These are phyloP conservation scores for Fusarium newnesense DNA, from an alignment of 2,329 filamentous ascomycete genomes.

Conservation along the genomic window DNA sequence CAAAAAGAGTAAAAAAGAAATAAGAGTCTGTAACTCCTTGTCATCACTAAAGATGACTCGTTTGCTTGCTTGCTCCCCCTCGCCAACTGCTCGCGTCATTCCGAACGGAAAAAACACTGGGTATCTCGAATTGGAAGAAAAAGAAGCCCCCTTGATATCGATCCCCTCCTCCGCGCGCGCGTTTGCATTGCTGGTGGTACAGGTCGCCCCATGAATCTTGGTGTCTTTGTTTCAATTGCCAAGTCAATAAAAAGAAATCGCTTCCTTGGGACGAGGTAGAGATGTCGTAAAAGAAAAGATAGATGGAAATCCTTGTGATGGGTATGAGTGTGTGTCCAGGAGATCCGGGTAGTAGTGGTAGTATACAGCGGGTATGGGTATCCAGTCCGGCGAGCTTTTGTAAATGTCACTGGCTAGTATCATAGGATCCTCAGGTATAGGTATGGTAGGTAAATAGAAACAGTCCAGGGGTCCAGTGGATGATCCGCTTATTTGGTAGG, in stretches of 20 bases:
- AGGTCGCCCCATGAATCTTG: slow-evolving; percentile 46
- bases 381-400: slow-evolving; percentile 39
- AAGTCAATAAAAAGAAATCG: slow-evolving; percentile 43
- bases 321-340: slow-evolving; percentile 27
- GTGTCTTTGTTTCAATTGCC: slow-evolving; percentile 39
- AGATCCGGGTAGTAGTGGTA: slow-evolving; percentile 44
- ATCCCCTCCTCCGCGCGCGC: slow-evolving; percentile 43
- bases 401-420: slow-evolving; percentile 35
- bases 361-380: slow-evolving; percentile 44
- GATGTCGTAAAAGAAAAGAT: slow-evolving; percentile 37
- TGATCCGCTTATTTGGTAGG: slow-evolving; percentile 61
- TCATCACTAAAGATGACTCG: slow-evolving; percentile 14
- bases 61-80: slow-evolving; percentile 31
- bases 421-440: slow-evolving; percentile 39
- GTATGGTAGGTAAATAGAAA: slow-evolving; percentile 30
- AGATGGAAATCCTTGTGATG: slow-evolving; percentile 37
- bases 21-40: slow-evolving; percentile 27
- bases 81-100: slow-evolving; percentile 44
- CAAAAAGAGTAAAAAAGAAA: slow-evolving; percentile 19
- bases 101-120: slow-evolving; percentile 46
- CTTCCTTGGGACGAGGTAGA: slow-evolving; percentile 39
- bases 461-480: slow-evolving; percentile 40
- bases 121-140: slow-evolving; percentile 53
- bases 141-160: slow-evolving; percentile 44
- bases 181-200: slow-evolving; percentile 48